Evolutionary conservation across 805 yeast species (phyloP).

Genomic region (Grigorovia transvaalensis): DNA sequence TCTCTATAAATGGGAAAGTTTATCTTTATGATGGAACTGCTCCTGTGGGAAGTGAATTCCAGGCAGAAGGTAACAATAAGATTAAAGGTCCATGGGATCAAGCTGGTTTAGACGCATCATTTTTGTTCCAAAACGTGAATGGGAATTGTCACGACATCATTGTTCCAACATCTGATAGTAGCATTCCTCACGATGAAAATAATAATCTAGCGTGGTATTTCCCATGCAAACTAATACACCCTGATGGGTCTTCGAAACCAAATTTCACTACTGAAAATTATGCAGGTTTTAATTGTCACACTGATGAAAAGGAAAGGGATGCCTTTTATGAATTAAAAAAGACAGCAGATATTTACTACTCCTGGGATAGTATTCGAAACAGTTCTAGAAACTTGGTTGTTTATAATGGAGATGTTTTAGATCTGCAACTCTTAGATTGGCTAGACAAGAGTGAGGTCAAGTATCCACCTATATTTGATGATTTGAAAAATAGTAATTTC

Average conservation of each 20-base stretch:
- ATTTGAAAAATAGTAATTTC: constrained; percentile 41
- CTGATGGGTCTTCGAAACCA: constrained; percentile 62
- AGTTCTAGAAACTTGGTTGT: constrained; percentile 70
- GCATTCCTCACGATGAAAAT: constrained; percentile 58
- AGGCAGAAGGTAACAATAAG: constrained; percentile 45
- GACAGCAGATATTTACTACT: constrained; percentile 71
- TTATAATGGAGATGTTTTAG: constrained; percentile 81
- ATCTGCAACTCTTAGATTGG: constrained; percentile 69
- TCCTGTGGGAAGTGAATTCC: constrained; percentile 74
- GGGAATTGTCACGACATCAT: constrained; percentile 80
- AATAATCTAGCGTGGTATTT: constrained; percentile 87
- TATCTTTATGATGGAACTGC: constrained; percentile 56
- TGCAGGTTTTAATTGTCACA: constrained; percentile 87
- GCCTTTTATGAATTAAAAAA: constrained; percentile 51
- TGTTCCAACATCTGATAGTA: constrained; percentile 52
- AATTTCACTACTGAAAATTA: constrained; percentile 52
- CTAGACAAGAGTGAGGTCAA: constrained; percentile 55
- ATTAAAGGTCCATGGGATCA: constrained; percentile 80
- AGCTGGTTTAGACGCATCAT: constrained; percentile 78
- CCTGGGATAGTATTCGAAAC: constrained; percentile 78
- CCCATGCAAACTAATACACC: constrained; percentile 71
- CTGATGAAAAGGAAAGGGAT: constrained; percentile 56
- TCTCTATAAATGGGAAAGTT: constrained; percentile 70
- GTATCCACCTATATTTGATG: constrained; percentile 64
- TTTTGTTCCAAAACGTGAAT: constrained; percentile 83